Base-by-base conservation (phyloP, 352 stramenopile genomes). In the Phytopythium cucurbitacearum region DNA sequence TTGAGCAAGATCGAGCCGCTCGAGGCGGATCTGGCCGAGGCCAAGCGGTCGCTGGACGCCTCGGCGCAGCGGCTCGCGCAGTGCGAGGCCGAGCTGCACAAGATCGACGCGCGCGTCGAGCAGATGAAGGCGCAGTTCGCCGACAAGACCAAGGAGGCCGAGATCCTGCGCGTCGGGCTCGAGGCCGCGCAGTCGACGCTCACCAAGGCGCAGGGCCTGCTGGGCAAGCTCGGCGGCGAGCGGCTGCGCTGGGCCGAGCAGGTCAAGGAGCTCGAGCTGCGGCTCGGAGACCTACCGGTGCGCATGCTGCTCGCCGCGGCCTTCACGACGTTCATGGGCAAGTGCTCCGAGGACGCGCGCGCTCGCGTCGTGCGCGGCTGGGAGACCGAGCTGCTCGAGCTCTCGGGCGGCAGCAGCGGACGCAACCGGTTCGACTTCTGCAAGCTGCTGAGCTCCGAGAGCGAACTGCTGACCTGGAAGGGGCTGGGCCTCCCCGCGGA, bases 1-100 rank as follows among this genome's bases (percentile, higher is more conserved):
- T 76, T 98, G 15, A 96, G 97, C 63, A 98, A 97, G 62, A 97
- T 98, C 38, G 80, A 96, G 52, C 95, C 95, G 0, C 66, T 98
- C 3, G 84, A 98, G 67, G 84, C 69, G 1, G 90, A 98, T 53
- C 64, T 98, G 3, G 71, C 86, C 0, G 85, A 97, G 50, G 95
- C 95, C 6, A 95, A 95, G 48, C 57, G 64, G 7, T 92, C 81
- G 3, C 73, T 98, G 2, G 84, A 96, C 13, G 87, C 83, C 7
- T 95, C 81, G 0, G 84, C 97, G 48, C 75, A 96, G 45, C 84
- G 91, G 1, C 73, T 98, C 2, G 64, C 86, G 7, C 73, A 91
- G 21, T 98, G 94, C 55, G 86, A 98, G 65, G 73, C 84, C 1
- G 95, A 98, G 52, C 69, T 98, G 3, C 78, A 81, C 32, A 87